A percentile compares a stretch with the other conserved stretches of the same genome.
Conservation (phyloP, 495 filamentous ascomycete species). For the Penicillium dipodomyicola region DNA sequence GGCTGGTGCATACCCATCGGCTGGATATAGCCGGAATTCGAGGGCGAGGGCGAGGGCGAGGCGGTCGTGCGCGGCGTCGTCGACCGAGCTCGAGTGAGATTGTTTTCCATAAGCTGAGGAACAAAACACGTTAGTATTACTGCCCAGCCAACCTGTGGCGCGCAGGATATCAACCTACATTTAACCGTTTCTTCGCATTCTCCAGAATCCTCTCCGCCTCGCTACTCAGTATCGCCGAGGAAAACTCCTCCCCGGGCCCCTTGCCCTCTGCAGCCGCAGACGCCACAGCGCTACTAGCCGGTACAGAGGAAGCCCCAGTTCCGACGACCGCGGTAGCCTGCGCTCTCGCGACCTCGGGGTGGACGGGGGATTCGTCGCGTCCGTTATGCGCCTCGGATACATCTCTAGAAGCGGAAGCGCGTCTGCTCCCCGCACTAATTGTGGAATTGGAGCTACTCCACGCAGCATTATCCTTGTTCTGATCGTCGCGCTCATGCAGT, state of each 20-base stretch:
- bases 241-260: conserved; percentile 53
- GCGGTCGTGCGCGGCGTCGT: conserved; percentile 65
- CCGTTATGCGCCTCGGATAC: conserved; percentile 19
- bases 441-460: conserved; percentile 44
- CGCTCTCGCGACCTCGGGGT: conserved; percentile 12
- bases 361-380: conserved; percentile 14
- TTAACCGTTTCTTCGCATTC: conserved; percentile 83
- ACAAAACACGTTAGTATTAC: conserved; percentile 16
- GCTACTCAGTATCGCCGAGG: conserved; percentile 71
- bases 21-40: conserved; percentile 21
- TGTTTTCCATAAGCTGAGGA: conserved; percentile 86
- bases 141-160: neutral
- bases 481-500: neutral
- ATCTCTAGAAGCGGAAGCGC: conserved; percentile 19
- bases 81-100: conserved; percentile 74
- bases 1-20: conserved; percentile 29
- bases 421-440: conserved; percentile 37
- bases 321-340: conserved; percentile 1
- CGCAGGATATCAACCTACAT: conserved; percentile 54
- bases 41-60: conserved; percentile 41
- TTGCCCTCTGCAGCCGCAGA: conserved; percentile 30
- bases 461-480: conserved; percentile 22
- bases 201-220: conserved; percentile 85
- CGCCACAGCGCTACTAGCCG: conserved; percentile 17
- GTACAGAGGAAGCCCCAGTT: conserved; percentile 1